Evolutionary conservation across 2,329 filamentous ascomycete species (phyloP), one percentile per base, ranked within the genome.

Genomic region (Colletotrichum nymphaeae): DNA sequence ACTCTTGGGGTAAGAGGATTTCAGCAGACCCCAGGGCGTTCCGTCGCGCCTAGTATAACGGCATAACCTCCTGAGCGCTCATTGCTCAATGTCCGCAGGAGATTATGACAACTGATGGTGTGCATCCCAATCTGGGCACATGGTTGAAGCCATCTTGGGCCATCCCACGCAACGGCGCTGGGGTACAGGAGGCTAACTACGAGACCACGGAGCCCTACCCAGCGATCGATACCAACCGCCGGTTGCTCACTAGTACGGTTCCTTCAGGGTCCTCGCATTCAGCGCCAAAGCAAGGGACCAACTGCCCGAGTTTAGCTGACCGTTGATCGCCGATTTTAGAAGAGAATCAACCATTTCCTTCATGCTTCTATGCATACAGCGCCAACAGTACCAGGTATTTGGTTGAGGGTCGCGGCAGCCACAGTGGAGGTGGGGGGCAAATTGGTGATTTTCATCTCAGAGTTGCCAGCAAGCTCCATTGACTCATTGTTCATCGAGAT

Each of bases 61-160:
- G 30, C 19, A 30, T 46, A 58, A 19, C 56, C 57, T 30, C 52
- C 30, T 66, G 32, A 59, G 28, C 32, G 52, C 35, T 46, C 70
- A 73, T 62, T 70, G 26, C 69, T 46, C 70, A 73, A 65, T 70
- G 26, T 65, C 67, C 67, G 67, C 28, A 49, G 22, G 7, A 62
- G 55, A 57, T 70, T 69, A 55, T 60, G 60, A 70, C 70, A 24
- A 60, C 32, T 60, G 49, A 26, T 60, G 70, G 70, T 62, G 60
- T 57, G 55, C 55, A 35, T 65, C 70, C 70, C 60, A 65, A 70
- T 62, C 60, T 37, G 70, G 67, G 30, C 35, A 60, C 42, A 46
- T 59, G 53, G 49, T 46, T 65, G 46, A 70, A 52, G 42, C 55
- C 67, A 52, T 46, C 56, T 62, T 60, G 55, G 67, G 59, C 42